Percentiles rank a stretch among this genome's conserved stretches.
phyloP scores from a whole-genome alignment of 1,284 basidiomycete genomes.

The Neonothopanus nambi region DNA sequence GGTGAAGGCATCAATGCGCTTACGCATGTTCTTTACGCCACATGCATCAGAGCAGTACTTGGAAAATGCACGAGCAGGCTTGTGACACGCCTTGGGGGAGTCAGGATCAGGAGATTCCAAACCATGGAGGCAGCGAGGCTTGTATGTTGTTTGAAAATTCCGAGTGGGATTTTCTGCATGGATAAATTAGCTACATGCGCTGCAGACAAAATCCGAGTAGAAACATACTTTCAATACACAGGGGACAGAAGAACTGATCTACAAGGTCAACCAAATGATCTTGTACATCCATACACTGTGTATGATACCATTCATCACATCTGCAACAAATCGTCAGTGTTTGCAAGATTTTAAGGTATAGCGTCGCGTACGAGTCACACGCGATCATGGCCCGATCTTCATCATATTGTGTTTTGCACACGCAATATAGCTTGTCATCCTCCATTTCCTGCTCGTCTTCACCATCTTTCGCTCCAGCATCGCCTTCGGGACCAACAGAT shows the following conservation, averaged over 20 bases:
- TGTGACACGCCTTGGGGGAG: constrained; percentile 70
- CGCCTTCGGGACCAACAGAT: constrained; percentile 39
- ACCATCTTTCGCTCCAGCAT: constrained; percentile 40
- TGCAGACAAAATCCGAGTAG: constrained; percentile 2
- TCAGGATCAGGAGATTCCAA: constrained; percentile 58
- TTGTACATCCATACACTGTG: constrained; percentile 74
- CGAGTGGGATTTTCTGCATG: constrained; percentile 58
- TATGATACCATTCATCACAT: constrained; percentile 91
- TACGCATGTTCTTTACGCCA: constrained; percentile 67
- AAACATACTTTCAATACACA: constrained; percentile 68
- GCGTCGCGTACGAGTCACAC: constrained; percentile 70
- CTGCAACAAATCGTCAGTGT: constrained; percentile 38
- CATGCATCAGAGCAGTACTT: constrained; percentile 86
- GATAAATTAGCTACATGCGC: constrained; percentile 13
- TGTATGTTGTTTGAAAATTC: constrained; percentile 74
- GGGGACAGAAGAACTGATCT: constrained; percentile 84
- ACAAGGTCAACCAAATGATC: constrained; percentile 80
- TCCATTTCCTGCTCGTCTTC: constrained; percentile 57
- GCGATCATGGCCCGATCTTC: constrained; percentile 86
- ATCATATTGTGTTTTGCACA: constrained; percentile 81
- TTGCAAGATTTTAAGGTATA: neutral
- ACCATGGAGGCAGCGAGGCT: constrained; percentile 69
- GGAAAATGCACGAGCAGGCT: constrained; percentile 74
- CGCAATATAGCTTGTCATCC: constrained; percentile 80
- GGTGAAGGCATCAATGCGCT: constrained; percentile 58